phyloP scores from a whole-genome alignment of 1,284 basidiomycete genomes.

The Papiliotrema flavescens region DNA sequence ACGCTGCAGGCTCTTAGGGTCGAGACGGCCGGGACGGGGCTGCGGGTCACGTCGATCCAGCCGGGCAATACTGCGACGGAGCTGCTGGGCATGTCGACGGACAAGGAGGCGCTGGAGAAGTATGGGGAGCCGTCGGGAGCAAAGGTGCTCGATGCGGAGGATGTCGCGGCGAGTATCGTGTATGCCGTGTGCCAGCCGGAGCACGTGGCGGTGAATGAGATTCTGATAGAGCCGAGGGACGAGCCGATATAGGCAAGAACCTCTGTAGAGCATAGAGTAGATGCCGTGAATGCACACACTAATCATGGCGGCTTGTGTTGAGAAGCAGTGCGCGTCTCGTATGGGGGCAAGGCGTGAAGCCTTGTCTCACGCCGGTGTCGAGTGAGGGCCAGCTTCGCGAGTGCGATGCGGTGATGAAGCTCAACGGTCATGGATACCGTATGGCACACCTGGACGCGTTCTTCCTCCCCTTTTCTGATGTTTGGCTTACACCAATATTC shows the following conservation, averaged over 20 bases:
- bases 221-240: conserved; percentile 13
- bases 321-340: too few species aligned
- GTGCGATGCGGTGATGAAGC: too few species aligned
- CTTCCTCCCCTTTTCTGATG: too few species aligned
- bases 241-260: conserved; percentile 8
- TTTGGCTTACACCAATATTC: too few species aligned
- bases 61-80: conserved; percentile 40
- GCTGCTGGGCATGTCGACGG: conserved; percentile 37
- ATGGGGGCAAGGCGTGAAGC: too few species aligned
- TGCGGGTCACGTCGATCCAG: conserved; percentile 35
- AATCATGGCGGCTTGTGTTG: too few species aligned
- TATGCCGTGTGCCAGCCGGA: conserved; percentile 34
- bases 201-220: conserved; percentile 38
- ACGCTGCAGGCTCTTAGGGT: conserved; percentile 36
- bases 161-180: conserved; percentile 36
- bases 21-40: conserved; percentile 33
- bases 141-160: conserved; percentile 31
- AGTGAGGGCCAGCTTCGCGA: too few species aligned
- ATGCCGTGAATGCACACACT: background rate
- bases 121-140: conserved; percentile 39
- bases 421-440: too few species aligned
- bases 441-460: too few species aligned
- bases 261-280: background rate
- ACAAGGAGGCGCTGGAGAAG: conserved; percentile 35
- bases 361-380: too few species aligned